Base-by-base conservation (phyloP, 345 rosid genomes). In the Salix brachista region DNA sequence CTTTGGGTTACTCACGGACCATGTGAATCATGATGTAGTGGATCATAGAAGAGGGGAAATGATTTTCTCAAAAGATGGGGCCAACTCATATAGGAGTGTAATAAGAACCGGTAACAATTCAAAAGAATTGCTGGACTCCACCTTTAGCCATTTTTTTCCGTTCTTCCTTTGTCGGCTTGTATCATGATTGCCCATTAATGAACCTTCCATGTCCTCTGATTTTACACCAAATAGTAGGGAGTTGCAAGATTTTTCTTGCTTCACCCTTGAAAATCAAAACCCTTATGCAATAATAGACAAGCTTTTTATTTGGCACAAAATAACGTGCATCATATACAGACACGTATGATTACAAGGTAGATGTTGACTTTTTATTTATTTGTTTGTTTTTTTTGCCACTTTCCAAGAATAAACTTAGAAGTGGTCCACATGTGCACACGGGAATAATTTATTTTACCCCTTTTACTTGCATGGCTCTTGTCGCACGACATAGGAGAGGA, bases 401-500 rank as follows among this genome's bases (percentile, higher is more conserved):
- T 16, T 13, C 50, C 50, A 46, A 46, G 50, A 46, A 46, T 46
- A 46, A 13, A 70, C 54, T 26, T n/a, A 4, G 13, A 5, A 14
- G 50, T 72, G 25, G 50, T 72, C 44, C 48, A 52, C 50, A 12
- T 69, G 12, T 30, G 71, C 81, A 30, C 66, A 66, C 71, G 25
- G 65, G 19, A 50, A 16, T 39, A n/a, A 72, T 48, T 70, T 76
- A 14, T 70, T 44, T n/a, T 30, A 4, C 72, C 13, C 25, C 6
- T 70, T 54, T 78, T 81, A 25, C 44, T 56, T 78, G 79, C 84
- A 66, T 67, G 76, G 74, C 41, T 62, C 36, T 42, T 65, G 42
- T 67, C 11, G 26, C 68, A 65, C 6, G 14, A 46, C 13, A 10
- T 68, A 69, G 14, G 52, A 42, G 32, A 69, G 46, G 66, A 72